Evolutionary conservation across 2,329 filamentous ascomycete species (phyloP).

Genomic region (Dothistroma septosporum): DNA sequence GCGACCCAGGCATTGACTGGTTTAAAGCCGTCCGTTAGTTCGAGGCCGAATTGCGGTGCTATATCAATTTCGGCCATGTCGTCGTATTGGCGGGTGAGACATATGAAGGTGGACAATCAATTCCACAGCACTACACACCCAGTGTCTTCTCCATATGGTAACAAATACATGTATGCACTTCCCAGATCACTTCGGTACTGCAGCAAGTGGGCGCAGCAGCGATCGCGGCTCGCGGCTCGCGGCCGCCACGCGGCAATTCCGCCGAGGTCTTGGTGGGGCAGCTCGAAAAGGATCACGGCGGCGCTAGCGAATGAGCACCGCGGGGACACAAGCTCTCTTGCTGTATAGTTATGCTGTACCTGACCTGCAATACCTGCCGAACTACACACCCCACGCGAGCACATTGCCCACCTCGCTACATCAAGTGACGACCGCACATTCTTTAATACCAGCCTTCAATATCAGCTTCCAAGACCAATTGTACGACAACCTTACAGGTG

Average conservation of each 20-base stretch:
- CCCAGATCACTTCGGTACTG: no score
- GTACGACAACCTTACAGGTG: not conserved
- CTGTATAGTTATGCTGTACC: no score
- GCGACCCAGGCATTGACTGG: slow-evolving; percentile 86
- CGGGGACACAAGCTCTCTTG: no score
- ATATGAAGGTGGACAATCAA: not conserved
- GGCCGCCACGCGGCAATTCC: no score
- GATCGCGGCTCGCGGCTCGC: no score
- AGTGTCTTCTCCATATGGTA: not conserved
- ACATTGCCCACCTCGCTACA: not conserved
- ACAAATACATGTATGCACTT: not conserved
- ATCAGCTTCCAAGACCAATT: not conserved
- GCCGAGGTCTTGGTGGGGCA: no score
- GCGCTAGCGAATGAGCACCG: no score
- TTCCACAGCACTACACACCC: not conserved
- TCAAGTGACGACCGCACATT: not conserved
- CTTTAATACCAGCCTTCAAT: not conserved
- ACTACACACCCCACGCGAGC: not conserved
- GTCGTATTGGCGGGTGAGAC: not conserved
- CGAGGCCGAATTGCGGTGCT: slow-evolving; percentile 82
- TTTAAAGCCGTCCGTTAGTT: slow-evolving; percentile 98
- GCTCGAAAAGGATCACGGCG: no score
- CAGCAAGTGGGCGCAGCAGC: no score
- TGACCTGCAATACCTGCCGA: no score
- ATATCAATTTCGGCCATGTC: slow-evolving; percentile 77